Base-by-base conservation (phyloP, 2,329 filamentous ascomycete genomes). In the Aschersonia sp. region DNA sequence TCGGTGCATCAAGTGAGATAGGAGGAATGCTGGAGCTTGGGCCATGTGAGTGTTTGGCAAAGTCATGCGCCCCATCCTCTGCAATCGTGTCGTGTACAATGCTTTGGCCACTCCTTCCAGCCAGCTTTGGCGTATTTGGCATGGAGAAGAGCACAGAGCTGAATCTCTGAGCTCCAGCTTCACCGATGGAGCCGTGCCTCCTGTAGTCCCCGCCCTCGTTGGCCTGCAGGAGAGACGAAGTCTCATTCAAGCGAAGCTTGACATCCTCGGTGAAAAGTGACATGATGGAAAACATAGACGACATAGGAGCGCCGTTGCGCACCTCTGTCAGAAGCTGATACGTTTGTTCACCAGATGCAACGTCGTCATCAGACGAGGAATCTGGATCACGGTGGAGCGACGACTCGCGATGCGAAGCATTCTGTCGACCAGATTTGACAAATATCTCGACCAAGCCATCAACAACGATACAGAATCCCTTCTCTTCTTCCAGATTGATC, bases 231-330 rank as follows among this genome's bases (percentile, higher is more conserved):
- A 56, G 47, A 4, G 60, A 54, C 0, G 67, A 60, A n/a, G 82
- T 76, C 5, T 85, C 81, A n/a, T 83, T 79, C 1, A 82, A 77
- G 29, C 81, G 78, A 35, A 98, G 69, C 54, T 85, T 85, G 47
- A 98, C 81, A 58, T 96, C 89, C 62, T 98, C 92, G 4, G 92
- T 98, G 60, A 98, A 98, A 0, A 98, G 71, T 2, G 90, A 94
- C 66, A 98, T 79, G 55, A 98, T 95, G 1, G 92, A 97, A 64
- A 98, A 98, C 2, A 98, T 68, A 0, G 92, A 98, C 5, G 92
- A 98, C 90, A 98, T 96, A 1, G 94, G 90, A 1, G 92, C 89
- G 11, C 92, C 92, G 57, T 98, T 98, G 58, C 92, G 94, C 47
- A 98, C 90, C 64, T 98, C 94, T 0, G 92, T 98, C 47, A 98